phyloP scores from a whole-genome alignment of 352 stramenopile species.

The Phytophthora meadii region DNA sequence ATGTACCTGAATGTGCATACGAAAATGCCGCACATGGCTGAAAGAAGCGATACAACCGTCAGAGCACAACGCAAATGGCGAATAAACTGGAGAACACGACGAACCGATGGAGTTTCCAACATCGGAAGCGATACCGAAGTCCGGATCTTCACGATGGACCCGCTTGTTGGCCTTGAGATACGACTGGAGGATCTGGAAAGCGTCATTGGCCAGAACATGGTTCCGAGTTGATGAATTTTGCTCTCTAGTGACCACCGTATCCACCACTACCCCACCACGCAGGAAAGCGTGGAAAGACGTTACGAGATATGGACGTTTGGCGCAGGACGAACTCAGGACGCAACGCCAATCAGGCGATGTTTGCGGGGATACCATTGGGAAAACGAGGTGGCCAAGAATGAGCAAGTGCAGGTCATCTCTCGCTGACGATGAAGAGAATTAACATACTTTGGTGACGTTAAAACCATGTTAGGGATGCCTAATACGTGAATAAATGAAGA shows the following conservation, averaged over 20 bases:
- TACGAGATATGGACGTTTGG: constrained; percentile 84
- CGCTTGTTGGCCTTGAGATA: constrained; percentile 94
- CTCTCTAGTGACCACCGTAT: constrained; percentile 92
- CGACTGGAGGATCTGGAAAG: constrained; percentile 94
- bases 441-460: no score
- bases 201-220: constrained; percentile 90
- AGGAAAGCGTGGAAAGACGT: constrained; percentile 93
- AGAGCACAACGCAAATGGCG: constrained; percentile 3
- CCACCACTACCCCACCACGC: constrained; percentile 85
- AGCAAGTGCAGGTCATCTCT: no score
- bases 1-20: constrained; percentile 95
- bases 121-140: constrained; percentile 96
- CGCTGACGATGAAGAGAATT: no score
- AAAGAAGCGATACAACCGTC: constrained; percentile 14
- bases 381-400: no score
- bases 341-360: no score
- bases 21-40: constrained; percentile 94
- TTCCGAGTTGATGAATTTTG: constrained; percentile 82
- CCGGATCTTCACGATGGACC: constrained; percentile 93
- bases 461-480: no score
- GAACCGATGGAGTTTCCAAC: constrained; percentile 85
- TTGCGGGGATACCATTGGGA: no score
- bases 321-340: constrained; percentile 5
- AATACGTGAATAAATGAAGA: no score
- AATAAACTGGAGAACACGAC: constrained; percentile 4